Percentiles rank a stretch among this genome's conserved stretches.
These are phyloP conservation scores for Neonectria sp. DNA, from an alignment of 2,329 filamentous ascomycete species.

Conservation along the genomic window DNA sequence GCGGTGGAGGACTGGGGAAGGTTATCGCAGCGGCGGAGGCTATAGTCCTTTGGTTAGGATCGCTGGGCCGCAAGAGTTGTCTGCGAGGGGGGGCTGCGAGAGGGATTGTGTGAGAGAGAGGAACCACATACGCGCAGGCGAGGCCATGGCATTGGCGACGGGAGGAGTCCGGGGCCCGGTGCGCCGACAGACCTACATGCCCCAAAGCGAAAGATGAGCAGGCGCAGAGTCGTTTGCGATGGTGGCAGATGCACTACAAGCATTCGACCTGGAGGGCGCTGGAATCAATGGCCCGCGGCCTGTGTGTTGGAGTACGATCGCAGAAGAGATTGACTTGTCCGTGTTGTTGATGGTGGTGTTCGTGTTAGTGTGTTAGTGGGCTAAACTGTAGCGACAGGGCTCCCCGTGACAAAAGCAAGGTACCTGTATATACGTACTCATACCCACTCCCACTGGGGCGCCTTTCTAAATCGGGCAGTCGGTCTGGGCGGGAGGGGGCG, in stretches of 20 bases:
- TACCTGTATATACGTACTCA: constrained; percentile 10
- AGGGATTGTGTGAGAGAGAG: constrained; percentile 1
- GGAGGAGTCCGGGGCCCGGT: constrained; percentile 37
- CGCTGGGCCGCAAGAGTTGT: not conserved
- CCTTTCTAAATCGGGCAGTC: constrained; percentile 4
- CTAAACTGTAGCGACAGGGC: constrained; percentile 21
- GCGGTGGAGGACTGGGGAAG: constrained; percentile 14
- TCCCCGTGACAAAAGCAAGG: constrained; percentile 31
- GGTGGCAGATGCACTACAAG: constrained; percentile 10
- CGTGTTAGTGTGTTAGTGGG: constrained; percentile 43
- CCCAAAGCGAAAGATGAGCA: constrained; percentile 24
- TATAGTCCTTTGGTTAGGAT: constrained; percentile 35
- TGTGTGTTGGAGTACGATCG: constrained; percentile 17
- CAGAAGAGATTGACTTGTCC: constrained; percentile 12
- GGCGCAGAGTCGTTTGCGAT: constrained; percentile 14
- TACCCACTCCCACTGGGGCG: constrained; percentile 1
- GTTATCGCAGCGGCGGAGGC: constrained; percentile 31
- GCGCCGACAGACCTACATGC: constrained; percentile 37
- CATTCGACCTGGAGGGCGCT: constrained; percentile 33
- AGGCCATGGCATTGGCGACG: constrained; percentile 45
- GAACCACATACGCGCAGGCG: constrained; percentile 46
- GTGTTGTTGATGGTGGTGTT: constrained; percentile 37
- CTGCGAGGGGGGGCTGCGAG: not conserved
- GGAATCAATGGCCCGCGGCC: constrained; percentile 26
- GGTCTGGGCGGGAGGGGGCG: not conserved